Conservation (phyloP, 768 basidiomycete species). For the Macrolepiota fuliginosa region DNA sequence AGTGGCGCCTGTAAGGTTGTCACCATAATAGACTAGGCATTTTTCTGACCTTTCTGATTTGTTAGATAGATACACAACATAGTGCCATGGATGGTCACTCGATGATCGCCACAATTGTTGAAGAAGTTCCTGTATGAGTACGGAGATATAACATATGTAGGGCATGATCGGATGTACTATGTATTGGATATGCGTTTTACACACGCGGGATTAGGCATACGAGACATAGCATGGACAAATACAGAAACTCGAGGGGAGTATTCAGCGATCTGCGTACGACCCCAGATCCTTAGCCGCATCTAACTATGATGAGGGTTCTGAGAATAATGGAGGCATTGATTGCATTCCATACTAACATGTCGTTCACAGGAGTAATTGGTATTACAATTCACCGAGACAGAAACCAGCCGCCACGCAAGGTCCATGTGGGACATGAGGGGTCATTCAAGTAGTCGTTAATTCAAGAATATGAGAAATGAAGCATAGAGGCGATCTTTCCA, state of each 20-base stretch:
- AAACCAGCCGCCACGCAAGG: background rate
- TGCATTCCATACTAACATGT: background rate
- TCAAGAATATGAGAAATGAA: background rate
- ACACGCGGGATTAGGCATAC: conserved; percentile 33
- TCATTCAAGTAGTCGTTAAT: background rate
- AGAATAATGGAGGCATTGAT: background rate
- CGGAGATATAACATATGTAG: background rate
- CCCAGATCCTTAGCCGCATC: background rate
- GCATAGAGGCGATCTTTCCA: background rate
- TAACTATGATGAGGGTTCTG: background rate
- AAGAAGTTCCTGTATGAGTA: conserved; percentile 45
- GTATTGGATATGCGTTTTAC: conserved; percentile 26
- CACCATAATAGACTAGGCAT: too few relatives aligned
- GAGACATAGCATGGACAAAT: conserved; percentile 35
- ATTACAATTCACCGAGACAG: background rate
- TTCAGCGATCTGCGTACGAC: conserved; percentile 29
- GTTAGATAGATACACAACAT: too few relatives aligned
- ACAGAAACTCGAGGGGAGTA: conserved; percentile 21
- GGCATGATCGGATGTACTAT: conserved; percentile 21
- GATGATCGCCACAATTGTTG: too few relatives aligned
- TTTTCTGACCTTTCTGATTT: too few relatives aligned
- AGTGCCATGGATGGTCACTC: too few relatives aligned
- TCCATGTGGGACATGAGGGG: background rate
- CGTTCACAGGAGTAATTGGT: background rate
- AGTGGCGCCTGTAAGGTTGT: too few relatives aligned